Percentiles rank a stretch among this genome's conserved stretches.
phyloP scores from a whole-genome alignment of 805 yeast species.

The Cyberlindnera bimundalis region DNA sequence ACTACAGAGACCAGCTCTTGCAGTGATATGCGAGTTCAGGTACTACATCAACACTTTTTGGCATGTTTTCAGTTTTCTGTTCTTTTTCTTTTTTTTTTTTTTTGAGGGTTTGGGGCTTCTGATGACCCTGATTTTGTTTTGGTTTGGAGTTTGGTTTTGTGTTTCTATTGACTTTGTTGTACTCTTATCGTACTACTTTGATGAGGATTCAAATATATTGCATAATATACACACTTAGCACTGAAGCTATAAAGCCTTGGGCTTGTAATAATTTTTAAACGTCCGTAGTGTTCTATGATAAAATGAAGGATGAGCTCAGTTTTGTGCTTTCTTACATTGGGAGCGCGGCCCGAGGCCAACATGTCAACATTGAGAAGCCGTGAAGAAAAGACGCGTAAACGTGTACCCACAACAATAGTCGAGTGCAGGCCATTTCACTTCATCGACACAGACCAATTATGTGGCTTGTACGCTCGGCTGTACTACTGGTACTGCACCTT shows the following conservation, averaged over 20 bases:
- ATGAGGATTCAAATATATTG: not conserved
- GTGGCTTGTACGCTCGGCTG: constrained; percentile 4
- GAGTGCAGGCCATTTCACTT: no score
- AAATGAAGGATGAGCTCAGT: no score
- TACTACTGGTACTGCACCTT: constrained; percentile 35
- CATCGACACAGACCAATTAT: constrained; percentile 2
- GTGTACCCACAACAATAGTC: no score
- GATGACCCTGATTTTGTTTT: not conserved
- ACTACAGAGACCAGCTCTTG: constrained; percentile 78
- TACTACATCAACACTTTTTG: no score
- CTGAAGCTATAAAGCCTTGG: not conserved
- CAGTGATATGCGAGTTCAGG: constrained; percentile 32
- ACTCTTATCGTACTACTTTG: not conserved
- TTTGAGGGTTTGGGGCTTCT: not conserved
- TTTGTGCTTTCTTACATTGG: no score
- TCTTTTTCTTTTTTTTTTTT: not conserved
- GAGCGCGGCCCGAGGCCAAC: no score
- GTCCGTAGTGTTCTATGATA: no score
- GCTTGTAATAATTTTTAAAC: not conserved
- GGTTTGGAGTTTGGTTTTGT: constrained; percentile 5
- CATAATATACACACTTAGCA: not conserved
- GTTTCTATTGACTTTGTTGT: not conserved
- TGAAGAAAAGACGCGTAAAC: no score
- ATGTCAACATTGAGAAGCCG: no score
- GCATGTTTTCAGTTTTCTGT: not conserved